Percentiles rank a stretch among this genome's conserved stretches.
Evolutionary conservation across 2,329 filamentous ascomycete genomes (phyloP).

Genomic region (Dendryphion nanum): DNA sequence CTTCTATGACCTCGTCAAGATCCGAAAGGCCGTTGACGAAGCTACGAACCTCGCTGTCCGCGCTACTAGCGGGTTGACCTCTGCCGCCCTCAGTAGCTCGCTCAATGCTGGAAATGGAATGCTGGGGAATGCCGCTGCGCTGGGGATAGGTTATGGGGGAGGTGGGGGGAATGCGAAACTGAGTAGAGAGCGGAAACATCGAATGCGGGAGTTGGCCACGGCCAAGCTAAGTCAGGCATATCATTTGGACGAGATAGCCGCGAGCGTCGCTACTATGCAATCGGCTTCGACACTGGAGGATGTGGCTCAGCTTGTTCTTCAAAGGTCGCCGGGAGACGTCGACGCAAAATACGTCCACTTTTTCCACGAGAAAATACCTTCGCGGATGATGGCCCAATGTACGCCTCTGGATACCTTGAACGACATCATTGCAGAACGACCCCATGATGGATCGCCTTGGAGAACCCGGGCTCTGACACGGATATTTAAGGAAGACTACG

Average conservation of each 20-base stretch:
- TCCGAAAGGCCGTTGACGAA: slow-evolving; percentile 75
- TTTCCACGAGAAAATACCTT: slow-evolving; percentile 87
- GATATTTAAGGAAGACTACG: slow-evolving; percentile 72
- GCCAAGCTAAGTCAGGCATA: slow-evolving; percentile 77
- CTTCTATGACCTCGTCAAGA: slow-evolving; percentile 82
- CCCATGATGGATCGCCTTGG: slow-evolving; percentile 64
- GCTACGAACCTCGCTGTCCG: slow-evolving; percentile 75
- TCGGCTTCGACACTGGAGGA: slow-evolving; percentile 74
- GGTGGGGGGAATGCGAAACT: slow-evolving; percentile 61
- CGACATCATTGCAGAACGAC: slow-evolving; percentile 64
- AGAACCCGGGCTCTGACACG: slow-evolving; percentile 73
- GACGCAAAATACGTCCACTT: slow-evolving; percentile 89
- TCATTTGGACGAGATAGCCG: slow-evolving; percentile 77
- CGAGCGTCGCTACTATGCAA: slow-evolving; percentile 82
- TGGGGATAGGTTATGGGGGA: slow-evolving; percentile 58
- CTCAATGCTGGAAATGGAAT: slow-evolving; percentile 53
- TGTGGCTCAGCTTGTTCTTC: slow-evolving; percentile 70
- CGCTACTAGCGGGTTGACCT: slow-evolving; percentile 70
- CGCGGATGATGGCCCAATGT: slow-evolving; percentile 67
- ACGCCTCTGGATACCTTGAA: slow-evolving; percentile 67
- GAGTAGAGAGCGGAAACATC: slow-evolving; percentile 72
- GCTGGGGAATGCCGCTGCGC: slow-evolving; percentile 51
- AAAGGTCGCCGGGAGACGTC: slow-evolving; percentile 63
- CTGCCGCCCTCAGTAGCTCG: slow-evolving; percentile 60
- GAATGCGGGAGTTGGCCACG: slow-evolving; percentile 77